Percentiles rank a stretch among this genome's conserved stretches.
Evolutionary conservation across 768 basidiomycete genomes (phyloP).

Genomic region (Kondoa subrosea): DNA sequence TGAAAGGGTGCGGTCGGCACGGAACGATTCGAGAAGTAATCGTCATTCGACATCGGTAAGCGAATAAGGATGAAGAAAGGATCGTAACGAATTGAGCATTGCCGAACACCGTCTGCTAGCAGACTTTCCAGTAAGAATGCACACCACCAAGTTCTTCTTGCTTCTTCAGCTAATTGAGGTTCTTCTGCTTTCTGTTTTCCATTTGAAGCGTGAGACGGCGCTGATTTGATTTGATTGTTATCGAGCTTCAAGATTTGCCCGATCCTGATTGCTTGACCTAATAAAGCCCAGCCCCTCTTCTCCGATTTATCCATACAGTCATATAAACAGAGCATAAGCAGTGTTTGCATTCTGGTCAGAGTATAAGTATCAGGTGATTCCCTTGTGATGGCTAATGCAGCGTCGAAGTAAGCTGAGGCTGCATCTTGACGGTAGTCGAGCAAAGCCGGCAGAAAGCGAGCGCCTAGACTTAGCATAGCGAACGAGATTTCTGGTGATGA

Average conservation of each 20-base stretch:
- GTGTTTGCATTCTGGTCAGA: neutral
- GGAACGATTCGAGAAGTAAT: neutral
- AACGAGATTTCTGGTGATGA: neutral
- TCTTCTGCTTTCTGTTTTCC: neutral
- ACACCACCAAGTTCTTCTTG: conserved; percentile 4
- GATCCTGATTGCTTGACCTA: conserved; percentile 4
- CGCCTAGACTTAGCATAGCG: neutral
- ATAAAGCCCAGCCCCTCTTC: neutral
- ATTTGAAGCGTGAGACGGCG: neutral
- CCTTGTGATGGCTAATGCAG: neutral
- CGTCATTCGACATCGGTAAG: neutral
- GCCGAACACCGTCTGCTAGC: neutral
- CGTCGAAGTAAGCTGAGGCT: neutral
- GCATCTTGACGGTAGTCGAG: neutral
- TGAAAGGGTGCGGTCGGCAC: conserved; percentile 5
- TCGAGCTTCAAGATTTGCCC: conserved; percentile 4
- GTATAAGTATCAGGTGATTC: neutral
- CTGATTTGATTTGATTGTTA: neutral
- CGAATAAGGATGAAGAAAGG: neutral
- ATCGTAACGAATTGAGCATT: conserved; percentile 2
- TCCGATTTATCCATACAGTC: conserved; percentile 4
- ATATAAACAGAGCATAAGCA: conserved; percentile 4
- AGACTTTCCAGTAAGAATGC: conserved; percentile 3
- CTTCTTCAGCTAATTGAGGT: neutral
- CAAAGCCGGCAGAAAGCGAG: neutral